A percentile compares a stretch with the other conserved stretches of the same genome.
Conservation (phyloP, 768 basidiomycete genomes). For the Russula brevipes region DNA sequence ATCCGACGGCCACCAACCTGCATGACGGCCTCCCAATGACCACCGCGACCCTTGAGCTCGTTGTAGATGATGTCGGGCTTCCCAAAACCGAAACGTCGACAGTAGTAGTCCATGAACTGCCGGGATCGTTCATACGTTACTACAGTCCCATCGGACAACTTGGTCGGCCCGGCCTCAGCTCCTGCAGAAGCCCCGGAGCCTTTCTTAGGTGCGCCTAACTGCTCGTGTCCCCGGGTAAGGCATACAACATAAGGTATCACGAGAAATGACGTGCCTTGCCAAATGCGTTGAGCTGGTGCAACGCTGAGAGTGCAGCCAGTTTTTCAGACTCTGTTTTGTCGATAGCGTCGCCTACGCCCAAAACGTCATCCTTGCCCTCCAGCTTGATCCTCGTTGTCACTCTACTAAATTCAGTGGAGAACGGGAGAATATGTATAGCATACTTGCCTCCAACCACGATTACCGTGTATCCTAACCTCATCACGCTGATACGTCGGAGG, state of each 20-base stretch:
- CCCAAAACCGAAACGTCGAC: constrained; percentile 67
- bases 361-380: constrained; percentile 35
- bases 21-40: constrained; percentile 69
- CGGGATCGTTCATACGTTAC: constrained; percentile 71
- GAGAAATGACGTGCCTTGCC: constrained; percentile 52
- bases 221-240: background rate
- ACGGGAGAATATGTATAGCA: background rate
- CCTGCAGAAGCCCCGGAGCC: background rate
- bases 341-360: constrained; percentile 57
- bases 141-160: constrained; percentile 50
- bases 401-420: constrained; percentile 17
- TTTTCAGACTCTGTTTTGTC: constrained; percentile 62
- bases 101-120: constrained; percentile 95
- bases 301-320: constrained; percentile 69
- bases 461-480: constrained; percentile 32
- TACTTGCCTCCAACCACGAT: constrained; percentile 44
- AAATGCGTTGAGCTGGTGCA: constrained; percentile 60
- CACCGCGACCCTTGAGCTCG: constrained; percentile 31
- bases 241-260: background rate
- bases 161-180: constrained; percentile 26
- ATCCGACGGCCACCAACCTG: constrained; percentile 73
- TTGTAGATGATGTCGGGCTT: constrained; percentile 64
- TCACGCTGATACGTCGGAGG: constrained; percentile 30
- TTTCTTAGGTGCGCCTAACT: constrained; percentile 16
- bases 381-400: constrained; percentile 15